Evolutionary conservation across 805 yeast genomes (phyloP), one percentile per base, ranked within the genome.

Genomic region (Nematodospora valgi): DNA sequence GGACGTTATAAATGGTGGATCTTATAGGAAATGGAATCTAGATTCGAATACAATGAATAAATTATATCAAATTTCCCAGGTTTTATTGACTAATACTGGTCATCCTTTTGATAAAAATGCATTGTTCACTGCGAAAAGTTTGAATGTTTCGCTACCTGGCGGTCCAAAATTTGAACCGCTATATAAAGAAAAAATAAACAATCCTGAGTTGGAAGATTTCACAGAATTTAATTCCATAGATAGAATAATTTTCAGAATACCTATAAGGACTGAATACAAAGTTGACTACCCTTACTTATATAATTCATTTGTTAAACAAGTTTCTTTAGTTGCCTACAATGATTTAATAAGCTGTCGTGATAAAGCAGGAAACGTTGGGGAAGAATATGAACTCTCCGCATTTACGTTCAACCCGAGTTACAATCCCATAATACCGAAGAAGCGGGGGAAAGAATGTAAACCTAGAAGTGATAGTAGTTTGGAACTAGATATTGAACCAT

Each of bases 111-210:
- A 89, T 48, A 78, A 77, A 38, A 71, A 82, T 36, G 71, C 96
- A 0, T 86, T 93, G 45, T 76, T 82, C 56, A 89, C 96, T 0
- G 95, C 98, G 0, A 93, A 93, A 52, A 91, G 95, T 6, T 68
- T 93, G 33, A 87, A 89, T 50, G 72, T 81, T 29, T 82, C 95
- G 1, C 68, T 93, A 22, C 96, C 97, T 0, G 96, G 96, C 9
- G 99, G 98, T 0, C 98, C 99, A 9, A 86, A 83, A 53, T 93
- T 88, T 58, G 98, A 89, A 60, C 95, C 95, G 0, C 59, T 89
- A 11, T 78, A 70, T 59, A 78, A 80, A 41, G 85, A 82, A 34
- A 54, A 54, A 32, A 64, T 68, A 24, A 79, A 79, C 46, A 70
- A 72, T 18, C 76, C 74, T 16, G 84, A 78, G 30, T 55, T 57